phyloP scores from a whole-genome alignment of 139 green algal genomes.

The Diplosphaera chodatii region DNA sequence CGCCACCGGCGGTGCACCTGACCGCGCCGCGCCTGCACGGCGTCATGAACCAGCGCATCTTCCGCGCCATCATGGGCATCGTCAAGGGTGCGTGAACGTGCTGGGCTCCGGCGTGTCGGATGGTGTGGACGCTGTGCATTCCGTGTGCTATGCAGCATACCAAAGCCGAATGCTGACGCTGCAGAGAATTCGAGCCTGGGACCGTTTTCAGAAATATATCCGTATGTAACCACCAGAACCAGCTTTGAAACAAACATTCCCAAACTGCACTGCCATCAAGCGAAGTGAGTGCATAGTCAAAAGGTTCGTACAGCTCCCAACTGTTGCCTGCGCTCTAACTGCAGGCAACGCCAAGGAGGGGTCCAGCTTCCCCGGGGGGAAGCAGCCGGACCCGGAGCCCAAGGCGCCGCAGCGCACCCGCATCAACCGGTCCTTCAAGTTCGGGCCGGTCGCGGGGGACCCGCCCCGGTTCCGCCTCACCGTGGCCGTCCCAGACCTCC shows the following conservation, averaged over 20 bases:
- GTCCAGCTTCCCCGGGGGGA: background rate
- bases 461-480: slow-evolving; percentile 34
- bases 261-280: too few relatives aligned
- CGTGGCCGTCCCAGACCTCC: slow-evolving; percentile 17
- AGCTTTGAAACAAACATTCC: too few relatives aligned
- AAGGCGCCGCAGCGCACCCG: slow-evolving; percentile 5
- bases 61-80: slow-evolving; percentile 16
- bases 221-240: too few relatives aligned
- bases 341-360: slow-evolving; percentile 38
- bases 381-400: background rate
- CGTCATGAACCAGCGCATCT: slow-evolving; percentile 34
- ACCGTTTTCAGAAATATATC: too few relatives aligned
- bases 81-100: background rate
- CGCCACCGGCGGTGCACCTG: slow-evolving; percentile 35
- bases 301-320: too few relatives aligned
- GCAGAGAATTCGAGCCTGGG: too few relatives aligned
- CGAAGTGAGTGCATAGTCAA: too few relatives aligned
- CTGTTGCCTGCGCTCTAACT: too few relatives aligned
- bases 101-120: too few relatives aligned
- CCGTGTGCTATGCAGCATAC: too few relatives aligned
- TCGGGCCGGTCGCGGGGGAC: slow-evolving; percentile 25
- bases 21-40: slow-evolving; percentile 14
- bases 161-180: too few relatives aligned
- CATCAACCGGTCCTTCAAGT: slow-evolving; percentile 38
- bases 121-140: too few relatives aligned